Conservation (phyloP, 2,329 filamentous ascomycete species). For the Scedosporium minutisporum region DNA sequence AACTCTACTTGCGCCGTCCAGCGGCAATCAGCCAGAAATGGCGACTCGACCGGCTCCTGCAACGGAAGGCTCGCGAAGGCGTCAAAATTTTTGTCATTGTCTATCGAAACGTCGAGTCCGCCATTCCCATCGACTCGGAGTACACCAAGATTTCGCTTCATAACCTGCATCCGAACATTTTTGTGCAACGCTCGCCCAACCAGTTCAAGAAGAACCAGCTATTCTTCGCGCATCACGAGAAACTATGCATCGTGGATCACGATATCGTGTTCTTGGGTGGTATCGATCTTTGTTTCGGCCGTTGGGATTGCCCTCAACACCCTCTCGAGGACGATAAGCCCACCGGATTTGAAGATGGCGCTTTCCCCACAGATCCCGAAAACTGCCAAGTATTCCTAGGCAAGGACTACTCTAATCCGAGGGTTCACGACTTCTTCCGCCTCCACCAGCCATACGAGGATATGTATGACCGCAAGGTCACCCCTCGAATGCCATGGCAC, state of each 20-base stretch:
- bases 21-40: conserved; percentile 96
- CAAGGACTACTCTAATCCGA: conserved; percentile 95
- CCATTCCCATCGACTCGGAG: conserved; percentile 94
- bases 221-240: conserved; percentile 98
- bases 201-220: conserved; percentile 99
- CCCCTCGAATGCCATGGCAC: conserved; percentile 97
- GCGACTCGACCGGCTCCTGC: conserved; percentile 86
- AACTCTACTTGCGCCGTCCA: conserved; percentile 88
- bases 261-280: conserved; percentile 92
- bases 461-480: conserved; percentile 88
- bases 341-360: conserved; percentile 79
- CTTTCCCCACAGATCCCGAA: conserved; percentile 71
- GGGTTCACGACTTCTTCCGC: conserved; percentile 89
- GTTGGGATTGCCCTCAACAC: conserved; percentile 96
- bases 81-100: conserved; percentile 98
- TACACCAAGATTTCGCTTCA: conserved; percentile 95
- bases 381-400: conserved; percentile 95
- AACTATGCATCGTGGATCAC: conserved; percentile 93
- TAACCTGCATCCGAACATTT: conserved; percentile 91
- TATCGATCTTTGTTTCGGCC: conserved; percentile 91
- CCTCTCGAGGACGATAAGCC: conserved; percentile 84
- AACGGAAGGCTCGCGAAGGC: conserved; percentile 85
- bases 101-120: conserved; percentile 94
- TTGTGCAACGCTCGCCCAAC: conserved; percentile 91
- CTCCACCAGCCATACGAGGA: conserved; percentile 94